Evolutionary conservation across 2,329 filamentous ascomycete genomes (phyloP), one percentile per base, ranked within the genome.

Genomic region (Pseudogymnoascus verrucosus): DNA sequence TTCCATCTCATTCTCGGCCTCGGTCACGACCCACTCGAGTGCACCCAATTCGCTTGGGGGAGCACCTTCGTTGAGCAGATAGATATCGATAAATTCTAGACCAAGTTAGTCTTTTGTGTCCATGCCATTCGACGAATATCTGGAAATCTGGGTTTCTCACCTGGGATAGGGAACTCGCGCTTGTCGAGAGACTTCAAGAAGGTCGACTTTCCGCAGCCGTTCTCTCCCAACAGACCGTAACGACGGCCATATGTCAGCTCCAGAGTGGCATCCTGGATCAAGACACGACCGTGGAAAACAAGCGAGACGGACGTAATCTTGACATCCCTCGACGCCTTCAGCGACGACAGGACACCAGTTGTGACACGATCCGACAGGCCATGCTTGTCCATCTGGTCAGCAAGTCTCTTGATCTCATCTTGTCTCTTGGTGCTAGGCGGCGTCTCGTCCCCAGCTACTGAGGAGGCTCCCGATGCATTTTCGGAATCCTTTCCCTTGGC

Each of bases 161-260:
- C 59, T 66, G 95, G 96, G 74, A 99, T 90, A 67, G 95, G 96
- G 76, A 87, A 99, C 78, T 99, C 96, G 79, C 95, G 90, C 74
- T 87, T 88, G 71, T 89, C 89, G 75, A 99, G 96, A 69, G 95
- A 86, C 82, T 97, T 98, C 75, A 99, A 85, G 36, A 99, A 79
- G n/a, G 95, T 99, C 68, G 90, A 96, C 84, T 99, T 99, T 77
- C 95, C 95, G 78, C 95, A 99, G 69, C 95, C 95, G 89, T 99
- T 99, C 85, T 99, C 95, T 74, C 95, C 95, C 68, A 99, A 82
- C 64, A 99, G 83, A 76, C 95, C 95, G 76, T 99, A 99, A 73
- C 95, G 87, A 73, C 93, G 90, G 69, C 90, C 92, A 76, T 91
- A 95, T 76, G 90, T 93, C 73, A 99, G 84, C 79, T 99, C 96